phyloP scores from a whole-genome alignment of 345 rosid genomes.

The Noccaea caerulescens region DNA sequence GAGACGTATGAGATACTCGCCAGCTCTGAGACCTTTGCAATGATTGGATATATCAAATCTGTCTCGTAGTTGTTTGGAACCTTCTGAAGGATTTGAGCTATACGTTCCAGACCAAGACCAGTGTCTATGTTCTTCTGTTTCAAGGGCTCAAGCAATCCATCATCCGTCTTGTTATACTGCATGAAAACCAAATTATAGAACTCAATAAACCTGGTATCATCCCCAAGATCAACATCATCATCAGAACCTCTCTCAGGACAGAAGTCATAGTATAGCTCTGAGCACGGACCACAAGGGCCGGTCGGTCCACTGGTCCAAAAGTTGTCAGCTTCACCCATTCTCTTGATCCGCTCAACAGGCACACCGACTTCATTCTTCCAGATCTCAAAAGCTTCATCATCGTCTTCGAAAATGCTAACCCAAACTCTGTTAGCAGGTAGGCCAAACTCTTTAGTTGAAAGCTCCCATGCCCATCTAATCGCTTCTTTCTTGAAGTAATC shows the following conservation, averaged over 20 bases:
- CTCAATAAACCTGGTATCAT: constrained; percentile 88
- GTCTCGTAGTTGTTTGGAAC: constrained; percentile 98
- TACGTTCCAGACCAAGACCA: constrained; percentile 92
- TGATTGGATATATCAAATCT: constrained; percentile 89
- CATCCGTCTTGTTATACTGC: constrained; percentile 91
- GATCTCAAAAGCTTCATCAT: constrained; percentile 84
- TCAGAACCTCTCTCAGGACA: constrained; percentile 75
- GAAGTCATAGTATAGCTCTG: constrained; percentile 93
- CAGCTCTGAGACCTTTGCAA: constrained; percentile 69
- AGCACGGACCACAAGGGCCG: constrained; percentile 99
- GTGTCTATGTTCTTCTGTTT: constrained; percentile 94
- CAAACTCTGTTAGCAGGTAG: constrained; percentile 73
- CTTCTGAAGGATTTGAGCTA: constrained; percentile 91
- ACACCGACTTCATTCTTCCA: constrained; percentile 85
- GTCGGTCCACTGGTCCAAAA: constrained; percentile 95
- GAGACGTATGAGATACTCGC: constrained; percentile 66
- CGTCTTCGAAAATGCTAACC: constrained; percentile 85
- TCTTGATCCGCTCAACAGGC: constrained; percentile 75
- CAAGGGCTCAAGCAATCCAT: constrained; percentile 79
- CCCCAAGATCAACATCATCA: constrained; percentile 83
- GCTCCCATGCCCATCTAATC: constrained; percentile 96
- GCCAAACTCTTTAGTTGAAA: constrained; percentile 78
- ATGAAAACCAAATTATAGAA: constrained; percentile 94
- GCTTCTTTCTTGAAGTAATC: constrained; percentile 97
- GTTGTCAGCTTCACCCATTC: constrained; percentile 94